These are phyloP conservation scores for Daedaleopsis sinensis DNA, from an alignment of 768 basidiomycete species.

Conservation along the genomic window DNA sequence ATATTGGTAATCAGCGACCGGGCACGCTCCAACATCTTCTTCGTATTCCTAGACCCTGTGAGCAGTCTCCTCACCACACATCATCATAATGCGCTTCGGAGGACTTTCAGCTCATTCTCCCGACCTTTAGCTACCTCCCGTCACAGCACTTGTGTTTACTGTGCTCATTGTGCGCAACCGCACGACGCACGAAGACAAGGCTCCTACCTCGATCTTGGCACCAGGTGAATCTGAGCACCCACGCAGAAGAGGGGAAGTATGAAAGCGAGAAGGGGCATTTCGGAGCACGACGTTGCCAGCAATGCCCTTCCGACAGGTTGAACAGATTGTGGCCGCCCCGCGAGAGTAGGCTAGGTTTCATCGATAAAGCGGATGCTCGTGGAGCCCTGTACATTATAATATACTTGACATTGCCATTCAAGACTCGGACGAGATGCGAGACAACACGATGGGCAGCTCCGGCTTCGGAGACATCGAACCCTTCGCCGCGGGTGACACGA, in stretches of 20 bases:
- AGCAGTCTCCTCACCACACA: neutral
- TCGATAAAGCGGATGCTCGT: no score
- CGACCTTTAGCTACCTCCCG: neutral
- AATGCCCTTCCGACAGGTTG: no score
- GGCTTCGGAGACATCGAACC: conserved; percentile 6
- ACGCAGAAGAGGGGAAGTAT: no score
- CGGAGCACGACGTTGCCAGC: no score
- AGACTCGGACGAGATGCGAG: neutral
- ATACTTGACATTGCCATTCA: no score
- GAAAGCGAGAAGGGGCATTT: no score
- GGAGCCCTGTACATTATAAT: no score
- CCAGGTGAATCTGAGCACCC: neutral
- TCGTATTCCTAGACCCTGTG: neutral
- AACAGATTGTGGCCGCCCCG: no score
- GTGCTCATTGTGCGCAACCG: neutral
- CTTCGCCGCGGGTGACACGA: conserved; percentile 9
- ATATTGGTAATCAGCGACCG: neutral
- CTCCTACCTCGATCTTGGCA: neutral
- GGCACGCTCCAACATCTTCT: neutral
- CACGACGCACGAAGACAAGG: neutral
- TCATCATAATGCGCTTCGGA: neutral
- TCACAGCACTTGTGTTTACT: neutral
- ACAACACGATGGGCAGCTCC: conserved; percentile 7
- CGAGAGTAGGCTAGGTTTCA: no score
- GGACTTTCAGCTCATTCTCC: neutral